Evolutionary conservation across 2,329 filamentous ascomycete genomes (phyloP), one percentile per base, ranked within the genome.

Genomic region (Ustulina deusta): DNA sequence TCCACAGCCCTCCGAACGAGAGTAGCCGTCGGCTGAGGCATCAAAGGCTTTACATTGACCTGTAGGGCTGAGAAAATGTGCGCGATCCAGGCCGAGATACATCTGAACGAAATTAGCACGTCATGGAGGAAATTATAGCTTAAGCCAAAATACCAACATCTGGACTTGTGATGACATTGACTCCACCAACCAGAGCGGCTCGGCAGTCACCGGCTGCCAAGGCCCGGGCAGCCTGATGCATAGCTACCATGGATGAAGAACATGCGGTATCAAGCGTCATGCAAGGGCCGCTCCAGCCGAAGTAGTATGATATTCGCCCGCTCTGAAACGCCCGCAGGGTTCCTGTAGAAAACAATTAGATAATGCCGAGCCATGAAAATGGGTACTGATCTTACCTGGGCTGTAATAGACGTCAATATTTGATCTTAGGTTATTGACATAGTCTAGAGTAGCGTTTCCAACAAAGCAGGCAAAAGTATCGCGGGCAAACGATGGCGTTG

Each of bases 301-400:
- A 71, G 10, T 59, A 61, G 40, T 71, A 71, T 10, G 69, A 71
- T 44, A 71, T 68, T n/a, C 68, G 52, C 20, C 65, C 68, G 40
- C 58, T 63, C 9, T 61, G 68, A 11, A 70, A 70, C 6, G 68
- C 62, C 3, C 68, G 61, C 4, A 70, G 59, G n/a, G 65, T 70
- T 11, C 68, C 68, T 49, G 32, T 13, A n/a, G n/a, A n/a, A n/a
- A n/a, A n/a, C n/a, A n/a, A n/a, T n/a, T n/a, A n/a, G n/a, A n/a
- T n/a, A n/a, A n/a, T n/a, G n/a, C n/a, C n/a, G n/a, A n/a, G n/a
- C n/a, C n/a, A n/a, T n/a, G n/a, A n/a, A n/a, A n/a, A n/a, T n/a
- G n/a, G n/a, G n/a, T n/a, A n/a, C n/a, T n/a, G n/a, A n/a, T n/a
- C n/a, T n/a, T n/a, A n/a, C n/a, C n/a, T n/a, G n/a, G n/a, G 27